Base-by-base conservation (phyloP, 169 alveolate species). In the Babesia sp. region DNA sequence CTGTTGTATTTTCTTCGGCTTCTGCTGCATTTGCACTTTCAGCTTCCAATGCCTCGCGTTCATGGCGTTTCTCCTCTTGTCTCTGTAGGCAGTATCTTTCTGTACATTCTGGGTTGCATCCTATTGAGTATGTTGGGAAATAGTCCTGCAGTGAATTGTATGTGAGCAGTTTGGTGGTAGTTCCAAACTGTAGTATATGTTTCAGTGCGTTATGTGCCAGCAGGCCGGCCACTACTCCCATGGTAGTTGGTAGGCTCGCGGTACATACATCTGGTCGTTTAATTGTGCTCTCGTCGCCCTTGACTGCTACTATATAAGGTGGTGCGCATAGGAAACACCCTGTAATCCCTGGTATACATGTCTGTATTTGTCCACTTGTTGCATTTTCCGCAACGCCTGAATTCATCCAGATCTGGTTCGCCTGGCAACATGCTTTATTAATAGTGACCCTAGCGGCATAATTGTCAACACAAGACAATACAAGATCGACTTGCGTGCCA, bases 301-400 rank as follows among this genome's bases (percentile, higher is more conserved):
- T 92, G 20, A 86, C 89, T 28, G 97, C 94, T 18, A 94, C 96
- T 14, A 95, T 95, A 33, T 93, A 81, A 20, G 98, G 97, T 6
- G 98, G 97, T 11, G 98, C 98, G 84, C 98, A 96, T 64, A 95
- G 94, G 83, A 95, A 96, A 67, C 98, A 96, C 14, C 98, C 99
- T n/a, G 97, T 91, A 54, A 94, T 94, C 9, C 99, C 98, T 4
- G 98, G 99, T 45, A 95, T 83, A 50, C 97, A 91, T 22, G 93
- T 84, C 87, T 96, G 96, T 33, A 96, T 94, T 80, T 95, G 99
- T 1, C 98, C 98, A 69, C 94, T 85, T 90, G 94, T 94, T 22
- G 98, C 98, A 87, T 94, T 95, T 85, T 96, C 99, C 29, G 97
- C 88, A 39, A 96, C 98, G 1, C 99, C 98, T 55, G 97, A 91